Evolutionary conservation across 2,329 filamentous ascomycete species (phyloP), one percentile per base, ranked within the genome.

Genomic region (Ophiosphaerella korrae): DNA sequence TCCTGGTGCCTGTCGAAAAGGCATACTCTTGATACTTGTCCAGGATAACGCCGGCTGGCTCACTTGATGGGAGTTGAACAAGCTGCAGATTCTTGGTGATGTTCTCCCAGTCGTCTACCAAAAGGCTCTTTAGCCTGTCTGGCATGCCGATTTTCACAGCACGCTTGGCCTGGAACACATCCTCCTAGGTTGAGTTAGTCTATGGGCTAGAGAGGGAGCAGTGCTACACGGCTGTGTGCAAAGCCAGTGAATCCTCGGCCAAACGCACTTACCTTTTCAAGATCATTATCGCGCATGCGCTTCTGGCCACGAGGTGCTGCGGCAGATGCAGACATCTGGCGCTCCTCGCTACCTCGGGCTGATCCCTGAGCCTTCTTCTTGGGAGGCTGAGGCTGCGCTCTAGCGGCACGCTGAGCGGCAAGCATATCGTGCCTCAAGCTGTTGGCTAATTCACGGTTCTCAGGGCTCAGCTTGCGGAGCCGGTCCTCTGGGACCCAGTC

Each of bases 51-150:
- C 83, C 85, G 52, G 94, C 90, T 1, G 93, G 86, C 44, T 88
- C 84, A 24, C 82, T 80, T 40, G 91, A 87, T 0, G 94, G 94
- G 13, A 99, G 80, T 1, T 90, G 87, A 29, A 97, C 90, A 3
- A 97, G 85, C 69, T 93, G 90, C 62, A 91, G 85, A 70, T 95
- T 94, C 77, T 97, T 97, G 49, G 94, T 99, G 55, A 99, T 87
- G 65, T 97, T 96, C 74, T 99, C 94, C 94, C 94, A 99, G 73
- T 99, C 94, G 71, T 99, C 94, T 18, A 99, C 94, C 3, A 99
- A 84, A 56, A 96, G 83, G 13, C 89, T 90, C 78, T 97, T 97
- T 60, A 99, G 82, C 59, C 89, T 85, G 69, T 97, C 94, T 0
- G 94, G 92, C 58, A 97, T 86, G 42, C 87, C 82, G 36, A 99